These are phyloP conservation scores for Termitomyces sp. DNA, from an alignment of 1,284 basidiomycete species.

Conservation along the genomic window DNA sequence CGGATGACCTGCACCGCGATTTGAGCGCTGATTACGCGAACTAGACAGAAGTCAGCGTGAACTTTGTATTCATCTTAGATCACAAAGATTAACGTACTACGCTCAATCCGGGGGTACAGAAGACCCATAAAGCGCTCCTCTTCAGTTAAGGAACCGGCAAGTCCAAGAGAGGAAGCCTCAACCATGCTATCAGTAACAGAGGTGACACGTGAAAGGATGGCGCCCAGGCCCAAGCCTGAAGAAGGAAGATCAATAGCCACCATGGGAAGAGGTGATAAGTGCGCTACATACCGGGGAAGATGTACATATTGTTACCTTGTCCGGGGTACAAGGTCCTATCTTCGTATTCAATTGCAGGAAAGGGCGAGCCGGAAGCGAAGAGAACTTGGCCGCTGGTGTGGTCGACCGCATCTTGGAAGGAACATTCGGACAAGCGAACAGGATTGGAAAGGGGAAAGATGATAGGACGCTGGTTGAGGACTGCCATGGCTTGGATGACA, in stretches of 20 bases:
- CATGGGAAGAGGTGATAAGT: constrained; percentile 15
- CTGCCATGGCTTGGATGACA: constrained; percentile 81
- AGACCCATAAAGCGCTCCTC: constrained; percentile 67
- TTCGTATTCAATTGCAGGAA: constrained; percentile 60
- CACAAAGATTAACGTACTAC: constrained; percentile 41
- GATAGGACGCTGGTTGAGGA: constrained; percentile 82
- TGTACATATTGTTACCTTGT: constrained; percentile 91
- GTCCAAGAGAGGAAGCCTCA: constrained; percentile 72
- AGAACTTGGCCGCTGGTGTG: constrained; percentile 73
- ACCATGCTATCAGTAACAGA: constrained; percentile 78
- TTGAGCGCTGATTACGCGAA: constrained; percentile 76
- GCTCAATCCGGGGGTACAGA: constrained; percentile 71
- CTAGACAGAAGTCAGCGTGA: constrained; percentile 18
- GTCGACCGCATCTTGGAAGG: constrained; percentile 80
- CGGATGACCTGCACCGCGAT: constrained; percentile 75
- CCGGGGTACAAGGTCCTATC: constrained; percentile 71
- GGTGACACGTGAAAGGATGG: constrained; percentile 63
- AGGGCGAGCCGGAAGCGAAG: constrained; percentile 91
- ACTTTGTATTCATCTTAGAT: background rate
- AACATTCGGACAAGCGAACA: constrained; percentile 78
- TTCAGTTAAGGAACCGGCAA: constrained; percentile 70
- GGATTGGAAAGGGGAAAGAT: constrained; percentile 98
- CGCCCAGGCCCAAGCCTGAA: constrained; percentile 74
- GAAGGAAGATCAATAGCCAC: constrained; percentile 16
- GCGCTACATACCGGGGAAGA: constrained; percentile 53